These are phyloP conservation scores for Pythium dissotocum DNA, from an alignment of 352 stramenopile genomes.

Conservation along the genomic window DNA sequence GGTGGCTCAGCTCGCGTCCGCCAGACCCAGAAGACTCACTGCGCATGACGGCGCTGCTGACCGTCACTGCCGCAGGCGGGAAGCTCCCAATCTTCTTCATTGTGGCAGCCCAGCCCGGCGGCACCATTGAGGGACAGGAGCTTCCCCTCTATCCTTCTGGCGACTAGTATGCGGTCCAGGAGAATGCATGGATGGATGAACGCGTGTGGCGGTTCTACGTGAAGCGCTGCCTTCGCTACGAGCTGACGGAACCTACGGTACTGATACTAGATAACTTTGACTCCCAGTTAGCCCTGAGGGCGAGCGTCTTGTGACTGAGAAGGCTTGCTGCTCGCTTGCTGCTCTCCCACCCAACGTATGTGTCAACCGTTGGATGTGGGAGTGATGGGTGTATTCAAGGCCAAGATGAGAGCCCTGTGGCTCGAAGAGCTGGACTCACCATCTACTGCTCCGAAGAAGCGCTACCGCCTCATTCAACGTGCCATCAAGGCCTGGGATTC, in stretches of 20 bases:
- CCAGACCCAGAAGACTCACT: neutral
- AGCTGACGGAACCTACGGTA: too few relatives aligned
- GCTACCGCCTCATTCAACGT: conserved; percentile 9
- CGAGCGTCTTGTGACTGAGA: neutral
- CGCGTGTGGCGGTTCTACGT: neutral
- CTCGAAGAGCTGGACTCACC: neutral
- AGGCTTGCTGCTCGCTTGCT: conserved; percentile 5
- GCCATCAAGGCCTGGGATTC: conserved; percentile 1
- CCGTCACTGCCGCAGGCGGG: conserved; percentile 15
- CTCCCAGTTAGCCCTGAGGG: conserved; percentile 13
- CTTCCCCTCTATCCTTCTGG: conserved; percentile 15
- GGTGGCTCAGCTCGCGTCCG: neutral
- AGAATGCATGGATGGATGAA: conserved; percentile 31
- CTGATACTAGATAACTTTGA: conserved; percentile 32
- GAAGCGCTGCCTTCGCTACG: neutral
- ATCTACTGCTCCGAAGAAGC: conserved; percentile 2
- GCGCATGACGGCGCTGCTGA: conserved; percentile 6
- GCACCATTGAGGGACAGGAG: conserved; percentile 21
- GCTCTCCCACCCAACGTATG: conserved; percentile 20
- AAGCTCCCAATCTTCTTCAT: conserved; percentile 33
- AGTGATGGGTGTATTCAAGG: conserved; percentile 18
- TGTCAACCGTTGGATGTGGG: conserved; percentile 27
- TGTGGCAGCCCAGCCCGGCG: conserved; percentile 8
- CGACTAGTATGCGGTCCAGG: conserved; percentile 22
- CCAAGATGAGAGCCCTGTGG: conserved; percentile 19